These are phyloP conservation scores for Rostrohypoxylon terebratum DNA, from an alignment of 495 filamentous ascomycete genomes.

Conservation along the genomic window DNA sequence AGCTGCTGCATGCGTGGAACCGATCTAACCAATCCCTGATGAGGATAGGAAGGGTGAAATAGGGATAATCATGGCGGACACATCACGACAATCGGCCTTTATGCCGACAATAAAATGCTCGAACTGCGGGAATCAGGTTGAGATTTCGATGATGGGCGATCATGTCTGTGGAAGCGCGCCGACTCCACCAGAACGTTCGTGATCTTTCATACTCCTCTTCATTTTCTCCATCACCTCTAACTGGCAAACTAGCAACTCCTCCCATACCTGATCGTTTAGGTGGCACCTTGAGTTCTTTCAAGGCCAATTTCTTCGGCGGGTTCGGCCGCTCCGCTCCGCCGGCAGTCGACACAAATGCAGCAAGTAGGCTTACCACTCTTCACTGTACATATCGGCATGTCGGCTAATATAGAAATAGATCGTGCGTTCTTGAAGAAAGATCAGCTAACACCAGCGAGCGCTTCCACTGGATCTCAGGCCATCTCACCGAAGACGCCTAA, in stretches of 20 bases:
- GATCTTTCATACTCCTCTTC: slow-evolving; percentile 21
- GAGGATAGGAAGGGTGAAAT: slow-evolving; percentile 30
- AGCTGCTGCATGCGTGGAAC: slow-evolving; percentile 34
- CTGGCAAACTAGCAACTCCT: slow-evolving; percentile 49
- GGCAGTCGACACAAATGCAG: slow-evolving; percentile 67
- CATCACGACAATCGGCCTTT: slow-evolving; percentile 72
- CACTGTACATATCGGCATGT: not conserved
- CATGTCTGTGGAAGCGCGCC: slow-evolving; percentile 72
- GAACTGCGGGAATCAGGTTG: slow-evolving; percentile 83
- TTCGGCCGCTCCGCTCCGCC: slow-evolving; percentile 55
- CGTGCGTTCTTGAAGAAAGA: slow-evolving; percentile 68
- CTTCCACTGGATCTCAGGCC: slow-evolving; percentile 66
- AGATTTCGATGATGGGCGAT: slow-evolving; percentile 92
- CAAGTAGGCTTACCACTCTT: slow-evolving; percentile 62
- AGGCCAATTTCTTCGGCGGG: slow-evolving; percentile 53
- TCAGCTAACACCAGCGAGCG: slow-evolving; percentile 71
- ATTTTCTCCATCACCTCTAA: slow-evolving; percentile 25
- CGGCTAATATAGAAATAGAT: slow-evolving; percentile 64
- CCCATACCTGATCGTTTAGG: slow-evolving; percentile 54
- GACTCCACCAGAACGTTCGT: slow-evolving; percentile 55
- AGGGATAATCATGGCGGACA: slow-evolving; percentile 57
- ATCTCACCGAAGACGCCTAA: slow-evolving; percentile 67
- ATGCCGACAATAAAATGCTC: slow-evolving; percentile 97
- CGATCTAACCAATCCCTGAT: slow-evolving; percentile 14
- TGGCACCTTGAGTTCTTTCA: slow-evolving; percentile 45